phyloP scores from a whole-genome alignment of 805 yeast genomes.

The Kuraishia piskuri region DNA sequence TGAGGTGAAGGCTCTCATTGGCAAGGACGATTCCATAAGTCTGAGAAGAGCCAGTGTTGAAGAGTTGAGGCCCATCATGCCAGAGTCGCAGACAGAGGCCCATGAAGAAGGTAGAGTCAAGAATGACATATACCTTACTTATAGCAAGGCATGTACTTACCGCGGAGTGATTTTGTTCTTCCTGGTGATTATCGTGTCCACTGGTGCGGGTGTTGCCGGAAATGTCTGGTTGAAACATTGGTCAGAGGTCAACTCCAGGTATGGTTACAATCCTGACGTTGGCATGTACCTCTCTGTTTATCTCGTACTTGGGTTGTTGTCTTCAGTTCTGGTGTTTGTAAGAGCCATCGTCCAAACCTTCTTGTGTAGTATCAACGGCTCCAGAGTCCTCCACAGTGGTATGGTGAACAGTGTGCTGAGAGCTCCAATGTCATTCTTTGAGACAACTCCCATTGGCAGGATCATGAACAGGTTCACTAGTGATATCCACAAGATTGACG shows the following conservation, averaged over 20 bases:
- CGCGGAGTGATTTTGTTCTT: slow-evolving; percentile 52
- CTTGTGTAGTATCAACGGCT: slow-evolving; percentile 75
- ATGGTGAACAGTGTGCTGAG: slow-evolving; percentile 71
- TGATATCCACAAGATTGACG: slow-evolving; percentile 87
- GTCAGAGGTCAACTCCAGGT: slow-evolving; percentile 79
- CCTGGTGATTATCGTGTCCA: slow-evolving; percentile 43
- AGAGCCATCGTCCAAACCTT: slow-evolving; percentile 72
- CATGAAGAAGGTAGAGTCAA: slow-evolving; percentile 91
- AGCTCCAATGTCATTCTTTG: slow-evolving; percentile 94
- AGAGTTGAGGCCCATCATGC: slow-evolving; percentile 28
- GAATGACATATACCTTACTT: slow-evolving; percentile 74
- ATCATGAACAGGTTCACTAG: slow-evolving; percentile 84
- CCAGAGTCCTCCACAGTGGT: slow-evolving; percentile 60
- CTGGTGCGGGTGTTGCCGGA: slow-evolving; percentile 53
- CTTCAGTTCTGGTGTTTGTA: slow-evolving; percentile 49
- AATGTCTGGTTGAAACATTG: slow-evolving; percentile 95
- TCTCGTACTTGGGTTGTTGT: slow-evolving; percentile 61
- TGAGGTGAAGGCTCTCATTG: slow-evolving; percentile 17
- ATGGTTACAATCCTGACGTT: slow-evolving; percentile 66
- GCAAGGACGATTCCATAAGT: slow-evolving; percentile 15
- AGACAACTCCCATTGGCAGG: slow-evolving; percentile 93
- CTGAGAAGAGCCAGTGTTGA: slow-evolving; percentile 59
- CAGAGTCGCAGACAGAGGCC: slow-evolving; percentile 53
- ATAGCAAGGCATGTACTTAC: slow-evolving; percentile 82
- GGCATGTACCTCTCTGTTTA: slow-evolving; percentile 67